Evolutionary conservation across 441 rosid genomes (phyloP), one percentile per base, ranked within the genome.

Genomic region (Bocquillonia castaneifolia): DNA sequence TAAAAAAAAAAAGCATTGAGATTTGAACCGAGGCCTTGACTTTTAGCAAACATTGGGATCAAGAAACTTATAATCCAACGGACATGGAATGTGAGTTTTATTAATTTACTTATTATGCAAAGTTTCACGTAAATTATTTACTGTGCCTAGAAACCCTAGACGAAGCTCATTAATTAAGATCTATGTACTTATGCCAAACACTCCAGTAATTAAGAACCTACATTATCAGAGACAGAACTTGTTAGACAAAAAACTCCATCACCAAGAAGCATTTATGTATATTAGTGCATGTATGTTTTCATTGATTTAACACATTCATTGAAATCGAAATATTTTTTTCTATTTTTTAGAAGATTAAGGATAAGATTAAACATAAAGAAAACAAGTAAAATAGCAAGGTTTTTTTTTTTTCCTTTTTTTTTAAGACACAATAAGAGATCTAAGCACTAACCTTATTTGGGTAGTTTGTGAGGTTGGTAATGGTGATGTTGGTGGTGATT

Each of bases 1-100:
- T 10, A 28, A 36, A 18, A 48, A 51, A 29, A 17, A 56, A 25
- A 47, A 29, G 44, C 67, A 69, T 82, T 68, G 82, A 82, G 78
- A 82, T 78, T 67, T 71, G 78, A 55, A 76, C 72, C 37, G 60
- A 64, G 13, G n/a, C 59, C 64, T 76, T 81, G 85, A 80, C 77
- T 78, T 84, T 69, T 51, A 39, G 25, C 65, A 42, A 10, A 56
- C 62, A 60, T 72, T 52, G 79, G 83, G 74, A 82, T 75, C 68
- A 74, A 55, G 53, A 53, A 62, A 62, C n/a, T 74, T 7, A 57
- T 29, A 42, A 70, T 72, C 74, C 42, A 67, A 72, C 62, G 66
- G 66, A 63, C 29, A 62, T 42, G 55, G 32, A 28, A 44, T 34
- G 58, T 10, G 45, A 45, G 56, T 20, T 12, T 40, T 32, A 31